These are phyloP conservation scores for Guyanaporus albipodus DNA, from an alignment of 768 basidiomycete genomes.

Conservation along the genomic window DNA sequence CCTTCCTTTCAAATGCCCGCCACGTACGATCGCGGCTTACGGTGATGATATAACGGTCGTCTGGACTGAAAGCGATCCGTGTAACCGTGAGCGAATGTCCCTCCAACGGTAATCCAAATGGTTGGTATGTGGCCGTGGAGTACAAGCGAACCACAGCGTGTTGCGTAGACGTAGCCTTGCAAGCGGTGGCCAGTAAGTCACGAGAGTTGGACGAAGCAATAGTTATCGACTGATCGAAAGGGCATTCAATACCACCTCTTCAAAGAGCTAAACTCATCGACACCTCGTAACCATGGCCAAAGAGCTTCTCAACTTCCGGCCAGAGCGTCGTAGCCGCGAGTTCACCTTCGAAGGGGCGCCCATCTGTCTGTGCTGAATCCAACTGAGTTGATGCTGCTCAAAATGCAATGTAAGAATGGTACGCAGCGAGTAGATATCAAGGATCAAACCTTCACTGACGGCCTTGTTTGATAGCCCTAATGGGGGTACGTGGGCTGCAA, in stretches of 20 bases:
- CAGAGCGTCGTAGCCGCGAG: conserved; percentile 84
- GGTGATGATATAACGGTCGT: conserved; percentile 74
- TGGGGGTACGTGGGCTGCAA: conserved; percentile 87
- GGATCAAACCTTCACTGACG: conserved; percentile 53
- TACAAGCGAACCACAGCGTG: conserved; percentile 89
- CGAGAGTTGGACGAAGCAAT: conserved; percentile 70
- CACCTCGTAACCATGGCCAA: conserved; percentile 97
- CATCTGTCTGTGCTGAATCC: conserved; percentile 14
- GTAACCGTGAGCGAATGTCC: conserved; percentile 93
- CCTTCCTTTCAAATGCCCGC: conserved; percentile 64
- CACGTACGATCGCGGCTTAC: conserved; percentile 93
- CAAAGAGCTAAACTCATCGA: background rate
- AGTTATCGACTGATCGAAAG: conserved; percentile 61
- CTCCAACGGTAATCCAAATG: conserved; percentile 63
- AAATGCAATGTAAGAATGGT: background rate
- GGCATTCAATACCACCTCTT: background rate
- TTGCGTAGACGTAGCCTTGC: conserved; percentile 81
- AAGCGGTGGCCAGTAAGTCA: conserved; percentile 79
- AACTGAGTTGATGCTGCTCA: conserved; percentile 16
- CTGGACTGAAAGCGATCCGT: conserved; percentile 81
- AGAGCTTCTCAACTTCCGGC: conserved; percentile 96
- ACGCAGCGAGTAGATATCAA: background rate
- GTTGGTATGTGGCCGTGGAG: conserved; percentile 66
- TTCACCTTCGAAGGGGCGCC: conserved; percentile 87
- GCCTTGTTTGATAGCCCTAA: conserved; percentile 95